A percentile compares a stretch with the other conserved stretches of the same genome.
These are phyloP conservation scores for Hypoxylon sp. DNA, from an alignment of 2,329 filamentous ascomycete species.

Conservation along the genomic window DNA sequence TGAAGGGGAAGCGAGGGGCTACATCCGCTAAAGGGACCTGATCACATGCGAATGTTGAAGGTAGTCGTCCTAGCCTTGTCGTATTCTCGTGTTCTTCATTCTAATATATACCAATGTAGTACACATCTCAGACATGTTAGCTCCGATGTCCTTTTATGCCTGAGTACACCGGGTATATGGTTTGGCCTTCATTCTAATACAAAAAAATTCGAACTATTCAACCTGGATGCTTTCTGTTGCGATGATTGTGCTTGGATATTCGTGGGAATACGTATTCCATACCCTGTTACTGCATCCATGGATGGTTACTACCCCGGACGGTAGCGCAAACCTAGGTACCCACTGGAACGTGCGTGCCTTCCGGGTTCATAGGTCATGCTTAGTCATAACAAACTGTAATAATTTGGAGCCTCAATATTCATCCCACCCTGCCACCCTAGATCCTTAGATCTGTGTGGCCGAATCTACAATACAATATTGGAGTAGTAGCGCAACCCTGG, in stretches of 20 bases:
- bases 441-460: constrained; percentile 9
- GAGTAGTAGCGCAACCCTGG: constrained; percentile 23
- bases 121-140: constrained; percentile 1
- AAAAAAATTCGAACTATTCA: too few species aligned
- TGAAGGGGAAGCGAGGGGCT: constrained; percentile 10
- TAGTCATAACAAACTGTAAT: constrained; percentile 36
- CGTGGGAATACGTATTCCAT: not conserved
- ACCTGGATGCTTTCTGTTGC: too few species aligned
- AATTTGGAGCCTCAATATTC: constrained; percentile 36
- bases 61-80: constrained; percentile 16
- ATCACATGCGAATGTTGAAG: constrained; percentile 35
- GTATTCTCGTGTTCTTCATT: not conserved
- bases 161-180: not conserved
- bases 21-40: constrained; percentile 18
- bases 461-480: not conserved
- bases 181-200: not conserved
- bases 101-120: constrained; percentile 3
- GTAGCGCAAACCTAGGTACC: not conserved
- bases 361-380: constrained; percentile 14
- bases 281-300: not conserved
- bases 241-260: constrained; percentile 1
- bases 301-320: constrained; percentile 14
- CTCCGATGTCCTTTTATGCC: not conserved
- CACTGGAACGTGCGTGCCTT: constrained; percentile 5
- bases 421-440: constrained; percentile 17